Conservation (phyloP, 768 basidiomycete species). For the Pilatotrama ljubarskyi region DNA sequence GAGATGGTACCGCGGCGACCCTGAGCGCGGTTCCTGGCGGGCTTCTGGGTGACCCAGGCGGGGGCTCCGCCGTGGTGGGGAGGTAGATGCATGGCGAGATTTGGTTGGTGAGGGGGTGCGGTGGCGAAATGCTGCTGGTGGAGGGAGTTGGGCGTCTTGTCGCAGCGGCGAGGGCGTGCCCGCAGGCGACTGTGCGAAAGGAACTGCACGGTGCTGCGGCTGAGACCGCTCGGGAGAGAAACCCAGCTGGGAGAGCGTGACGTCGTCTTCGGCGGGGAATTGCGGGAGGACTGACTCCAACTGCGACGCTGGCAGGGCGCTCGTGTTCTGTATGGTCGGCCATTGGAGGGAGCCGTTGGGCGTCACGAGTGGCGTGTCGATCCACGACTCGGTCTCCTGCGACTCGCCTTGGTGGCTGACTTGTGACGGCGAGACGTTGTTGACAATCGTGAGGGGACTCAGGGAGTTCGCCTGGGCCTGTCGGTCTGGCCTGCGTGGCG, state of each 20-base stretch:
- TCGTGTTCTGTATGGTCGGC: constrained; percentile 33
- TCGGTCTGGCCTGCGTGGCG: constrained; percentile 7
- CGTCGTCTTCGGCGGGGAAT: constrained; percentile 32
- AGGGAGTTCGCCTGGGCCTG: background rate
- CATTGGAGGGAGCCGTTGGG: constrained; percentile 56
- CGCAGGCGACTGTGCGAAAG: background rate
- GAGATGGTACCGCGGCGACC: constrained; percentile 28
- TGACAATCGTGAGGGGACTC: constrained; percentile 3
- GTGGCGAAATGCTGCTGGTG: constrained; percentile 2
- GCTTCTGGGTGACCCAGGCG: background rate
- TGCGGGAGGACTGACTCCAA: constrained; percentile 32
- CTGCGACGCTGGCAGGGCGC: constrained; percentile 39
- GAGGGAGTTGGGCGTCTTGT: constrained; percentile 8
- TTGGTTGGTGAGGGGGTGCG: background rate
- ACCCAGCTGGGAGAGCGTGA: constrained; percentile 41
- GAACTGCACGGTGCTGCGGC: background rate
- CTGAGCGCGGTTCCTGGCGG: background rate
- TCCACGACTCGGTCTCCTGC: constrained; percentile 46
- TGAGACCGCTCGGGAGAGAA: constrained; percentile 30
- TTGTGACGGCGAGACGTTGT: constrained; percentile 2
- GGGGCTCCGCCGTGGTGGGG: background rate
- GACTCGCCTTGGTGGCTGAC: constrained; percentile 30
- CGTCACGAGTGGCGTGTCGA: constrained; percentile 54
- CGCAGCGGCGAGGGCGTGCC: constrained; percentile 10
- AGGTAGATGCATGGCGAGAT: background rate